Evolutionary conservation across 495 filamentous ascomycete species (phyloP).

Genomic region (Penicillium tannophilum): DNA sequence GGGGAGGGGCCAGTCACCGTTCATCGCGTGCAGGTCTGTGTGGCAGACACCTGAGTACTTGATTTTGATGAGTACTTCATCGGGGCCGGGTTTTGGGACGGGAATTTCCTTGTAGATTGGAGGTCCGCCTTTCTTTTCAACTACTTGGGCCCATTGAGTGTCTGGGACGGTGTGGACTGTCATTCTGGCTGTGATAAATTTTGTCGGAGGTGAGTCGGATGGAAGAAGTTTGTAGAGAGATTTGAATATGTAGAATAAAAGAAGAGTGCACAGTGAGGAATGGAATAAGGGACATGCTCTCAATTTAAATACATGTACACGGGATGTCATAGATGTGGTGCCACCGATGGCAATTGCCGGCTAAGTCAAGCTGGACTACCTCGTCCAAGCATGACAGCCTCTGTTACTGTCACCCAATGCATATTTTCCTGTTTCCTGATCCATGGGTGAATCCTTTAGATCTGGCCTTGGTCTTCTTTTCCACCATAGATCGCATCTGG

Average conservation of each 20-base stretch:
- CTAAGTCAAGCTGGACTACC: not conserved
- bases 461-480: not conserved
- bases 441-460: conserved; percentile 3
- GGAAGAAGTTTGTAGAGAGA: not conserved
- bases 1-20: conserved; percentile 80
- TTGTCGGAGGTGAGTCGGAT: not conserved
- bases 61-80: conserved; percentile 86
- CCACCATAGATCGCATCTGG: not conserved
- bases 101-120: conserved; percentile 76
- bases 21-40: conserved; percentile 80
- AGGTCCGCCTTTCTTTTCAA: conserved; percentile 75
- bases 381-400: not conserved
- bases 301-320: not conserved
- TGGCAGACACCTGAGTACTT: conserved; percentile 92
- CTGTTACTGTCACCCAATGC: not conserved
- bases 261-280: not conserved
- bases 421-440: conserved; percentile 7
- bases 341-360: conserved; percentile 1
- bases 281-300: not conserved
- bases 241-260: not conserved
- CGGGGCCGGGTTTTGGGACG: conserved; percentile 73
- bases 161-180: conserved; percentile 55
- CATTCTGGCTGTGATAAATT: conserved; percentile 17
- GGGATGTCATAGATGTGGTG: conserved; percentile 10
- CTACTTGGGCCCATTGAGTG: conserved; percentile 83